Base-by-base conservation (phyloP, 1,284 basidiomycete species). In the Heterobasidion annosum region DNA sequence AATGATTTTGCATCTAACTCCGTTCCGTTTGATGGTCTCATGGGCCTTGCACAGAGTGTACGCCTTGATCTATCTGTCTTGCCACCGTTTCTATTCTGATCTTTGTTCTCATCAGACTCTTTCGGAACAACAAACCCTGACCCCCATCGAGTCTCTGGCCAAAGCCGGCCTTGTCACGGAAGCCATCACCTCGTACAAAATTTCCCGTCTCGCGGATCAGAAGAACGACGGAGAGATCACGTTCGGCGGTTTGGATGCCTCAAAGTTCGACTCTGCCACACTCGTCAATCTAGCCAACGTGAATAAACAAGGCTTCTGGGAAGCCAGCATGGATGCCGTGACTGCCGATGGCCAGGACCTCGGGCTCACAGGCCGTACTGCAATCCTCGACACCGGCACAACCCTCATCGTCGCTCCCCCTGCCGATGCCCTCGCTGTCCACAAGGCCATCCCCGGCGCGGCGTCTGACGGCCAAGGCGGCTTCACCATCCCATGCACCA, bases 321-420 rank as follows among this genome's bases (percentile, higher is more conserved):
- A 90, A 70, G 85, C 75, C 8, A 67, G 68, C 3, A 69, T 93
- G 66, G 77, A 81, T 59, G 70, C 71, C 4, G 71, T 87, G 56
- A 72, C 77, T 19, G 78, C 87, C 56, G 72, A 84, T 61, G 83
- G 81, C 18, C 60, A 71, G 48, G 73, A 78, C 64, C 63, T 77
- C 44, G 76, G 78, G 13, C 70, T 89, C 48, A 59, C 65, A 16
- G 78, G 78, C 47, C 82, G 85, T 63, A 82, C 81, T 42, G 82
- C 87, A 52, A 87, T 91, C 67, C 79, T 91, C 61, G 88, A 91
- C 70, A 90, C 87, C 35, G 88, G 88, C 58, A 88, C 85, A 59
- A 87, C 85, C 43, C 76, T 88, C 63, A 78, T 86, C 57, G 65
- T 87, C 56, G 76, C 76, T 16, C 84, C 87, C 56, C 60, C 68